Evolutionary conservation across 192 early-diverging fungal genomes (phyloP), one percentile per base, ranked within the genome.

Genomic region (Linnemannia hyalina): DNA sequence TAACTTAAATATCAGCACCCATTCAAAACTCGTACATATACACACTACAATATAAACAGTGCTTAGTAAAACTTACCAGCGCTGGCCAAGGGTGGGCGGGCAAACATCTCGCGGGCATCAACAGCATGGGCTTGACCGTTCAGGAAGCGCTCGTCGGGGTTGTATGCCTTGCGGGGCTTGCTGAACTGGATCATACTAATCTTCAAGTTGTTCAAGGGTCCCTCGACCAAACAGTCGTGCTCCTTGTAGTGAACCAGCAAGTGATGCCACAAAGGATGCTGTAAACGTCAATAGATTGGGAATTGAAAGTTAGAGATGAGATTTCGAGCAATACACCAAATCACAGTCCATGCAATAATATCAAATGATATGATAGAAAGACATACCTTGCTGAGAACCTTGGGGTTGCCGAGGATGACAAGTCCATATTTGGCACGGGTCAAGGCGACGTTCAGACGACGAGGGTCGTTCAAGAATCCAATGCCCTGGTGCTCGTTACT

Each of bases 401-500:
- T 97, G 55, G 99, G 98, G 83, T 99, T 99, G 69, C 98, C 98
- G 13, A 99, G 91, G 42, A 99, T 93, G 52, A 97, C 94, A n/a
- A 98, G 79, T 63, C 98, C 98, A 84, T 97, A 99, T 75, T 96
- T 97, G 29, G 98, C 97, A 74, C 97, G 92, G 1, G 97, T 98
- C 68, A 97, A 88, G 9, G 97, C 97, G 6, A 98, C 97, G 75
- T 98, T 98, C 46, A 98, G 89, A 63, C 97, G 94, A n/a, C 97
- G 91, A 29, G 97, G 97, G 68, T 98, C 97, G 77, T 93, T 97
- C 82, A 98, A 90, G 88, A 98, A 98, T 42, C 96, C 97, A 79
- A 99, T 99, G 16, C 98, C 98, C 80, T 97, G 98, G 81, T 97
- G 96, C 73, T 99, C 98, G 89, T 99, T 99, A 77, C 96, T 97